Evolutionary conservation across 2,329 filamentous ascomycete genomes (phyloP).

Genomic region (Phyllosticta capitalensis): DNA sequence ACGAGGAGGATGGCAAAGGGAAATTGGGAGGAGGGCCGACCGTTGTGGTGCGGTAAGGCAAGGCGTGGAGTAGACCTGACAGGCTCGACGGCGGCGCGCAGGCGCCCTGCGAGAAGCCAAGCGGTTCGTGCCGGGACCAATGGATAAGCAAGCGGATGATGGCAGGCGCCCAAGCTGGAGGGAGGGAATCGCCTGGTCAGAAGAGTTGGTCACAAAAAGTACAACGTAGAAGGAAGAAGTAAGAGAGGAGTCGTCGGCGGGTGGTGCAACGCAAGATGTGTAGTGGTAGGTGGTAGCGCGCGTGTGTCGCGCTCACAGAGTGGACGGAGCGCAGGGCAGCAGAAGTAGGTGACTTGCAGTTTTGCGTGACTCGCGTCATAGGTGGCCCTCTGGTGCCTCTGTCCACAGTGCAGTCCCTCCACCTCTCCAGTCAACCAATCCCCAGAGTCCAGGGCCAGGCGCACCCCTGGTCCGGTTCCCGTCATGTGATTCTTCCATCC

Average conservation of each 20-base stretch:
- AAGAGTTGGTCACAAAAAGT: background rate
- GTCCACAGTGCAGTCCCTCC: background rate
- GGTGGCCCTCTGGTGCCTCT: background rate
- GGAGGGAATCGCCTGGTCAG: background rate
- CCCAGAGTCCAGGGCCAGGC: background rate
- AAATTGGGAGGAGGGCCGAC: background rate
- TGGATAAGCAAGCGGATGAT: background rate
- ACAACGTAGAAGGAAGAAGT: background rate
- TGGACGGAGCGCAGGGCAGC: background rate
- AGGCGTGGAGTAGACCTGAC: background rate
- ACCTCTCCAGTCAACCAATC: background rate
- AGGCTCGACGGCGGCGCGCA: background rate
- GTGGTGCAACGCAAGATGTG: no score
- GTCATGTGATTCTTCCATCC: background rate
- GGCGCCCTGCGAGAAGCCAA: constrained; percentile 2
- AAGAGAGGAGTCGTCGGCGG: background rate
- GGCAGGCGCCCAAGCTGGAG: background rate
- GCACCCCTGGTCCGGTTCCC: background rate
- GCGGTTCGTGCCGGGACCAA: constrained; percentile 6
- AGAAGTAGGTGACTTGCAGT: background rate
- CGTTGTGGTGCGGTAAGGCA: background rate
- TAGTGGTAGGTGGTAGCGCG: background rate
- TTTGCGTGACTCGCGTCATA: background rate
- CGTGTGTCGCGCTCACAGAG: background rate
- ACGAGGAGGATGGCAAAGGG: background rate